Evolutionary conservation across 306 rosid species (phyloP).

Genomic region (Calophaca sinica): DNA sequence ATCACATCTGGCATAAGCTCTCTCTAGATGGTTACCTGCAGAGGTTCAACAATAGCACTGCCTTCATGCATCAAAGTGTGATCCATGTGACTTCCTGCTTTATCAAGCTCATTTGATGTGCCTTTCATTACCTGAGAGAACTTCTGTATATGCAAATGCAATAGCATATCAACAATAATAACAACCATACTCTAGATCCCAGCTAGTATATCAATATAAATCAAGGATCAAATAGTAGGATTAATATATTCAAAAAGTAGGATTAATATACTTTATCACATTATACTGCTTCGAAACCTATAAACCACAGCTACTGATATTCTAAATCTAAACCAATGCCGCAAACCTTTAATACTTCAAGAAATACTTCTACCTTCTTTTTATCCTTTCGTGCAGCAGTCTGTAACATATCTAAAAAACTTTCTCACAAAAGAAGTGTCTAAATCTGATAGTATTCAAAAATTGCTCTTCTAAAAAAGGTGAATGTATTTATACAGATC

Average conservation of each 20-base stretch:
- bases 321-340: conserved; percentile 27
- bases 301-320: conserved; percentile 15
- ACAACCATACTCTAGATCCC: background rate
- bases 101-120: conserved; percentile 52
- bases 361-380: conserved; percentile 2
- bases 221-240: conserved; percentile 27
- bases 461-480: conserved; percentile 20
- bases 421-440: background rate
- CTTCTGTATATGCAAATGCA: conserved; percentile 60
- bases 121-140: conserved; percentile 59
- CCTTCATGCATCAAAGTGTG: conserved; percentile 53
- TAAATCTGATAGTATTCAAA: conserved; percentile 23
- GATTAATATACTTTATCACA: background rate
- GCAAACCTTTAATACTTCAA: conserved; percentile 31
- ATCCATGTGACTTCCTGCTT: conserved; percentile 53
- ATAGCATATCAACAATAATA: conserved; percentile 41
- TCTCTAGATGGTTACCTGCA: conserved; percentile 70
- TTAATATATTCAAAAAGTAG: conserved; percentile 22
- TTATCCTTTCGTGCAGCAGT: conserved; percentile 4
- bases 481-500: conserved; percentile 8
- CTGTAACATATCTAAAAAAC: background rate
- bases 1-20: conserved; percentile 34
- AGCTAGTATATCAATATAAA: conserved; percentile 33
- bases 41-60: conserved; percentile 54
- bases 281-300: conserved; percentile 9